These are phyloP conservation scores for Cicer chorassanicum DNA, from an alignment of 306 rosid genomes.

Conservation along the genomic window DNA sequence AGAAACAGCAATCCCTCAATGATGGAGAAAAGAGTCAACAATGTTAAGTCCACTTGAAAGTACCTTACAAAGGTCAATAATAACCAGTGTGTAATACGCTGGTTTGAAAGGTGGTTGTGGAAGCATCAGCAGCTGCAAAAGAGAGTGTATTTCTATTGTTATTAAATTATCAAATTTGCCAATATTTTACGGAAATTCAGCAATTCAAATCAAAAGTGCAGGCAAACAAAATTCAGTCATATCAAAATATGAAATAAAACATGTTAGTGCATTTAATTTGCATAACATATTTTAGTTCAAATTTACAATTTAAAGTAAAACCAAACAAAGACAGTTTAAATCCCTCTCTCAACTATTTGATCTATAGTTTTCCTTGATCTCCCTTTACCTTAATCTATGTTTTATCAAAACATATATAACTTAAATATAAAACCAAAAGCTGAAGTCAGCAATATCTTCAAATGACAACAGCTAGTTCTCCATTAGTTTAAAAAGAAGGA, in stretches of 20 bases:
- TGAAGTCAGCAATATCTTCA: constrained; percentile 25
- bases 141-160: not conserved
- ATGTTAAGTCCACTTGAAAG: constrained; percentile 16
- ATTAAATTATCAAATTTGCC: constrained; percentile 15
- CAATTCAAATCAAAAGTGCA: constrained; percentile 18
- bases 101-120: constrained; percentile 98
- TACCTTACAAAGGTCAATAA: constrained; percentile 99
- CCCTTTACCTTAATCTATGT: not conserved
- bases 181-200: constrained; percentile 4
- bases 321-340: not conserved
- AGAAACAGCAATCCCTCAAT: constrained; percentile 21
- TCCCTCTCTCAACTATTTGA: not conserved
- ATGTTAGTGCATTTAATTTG: constrained; percentile 20
- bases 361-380: not conserved
- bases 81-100: constrained; percentile 83
- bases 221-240: constrained; percentile 21
- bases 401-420: no score
- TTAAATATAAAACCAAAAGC: constrained; percentile 3
- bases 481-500: not conserved
- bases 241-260: constrained; percentile 20
- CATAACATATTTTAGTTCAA: constrained; percentile 4
- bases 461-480: constrained; percentile 26
- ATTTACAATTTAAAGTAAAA: not conserved
- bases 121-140: constrained; percentile 88
- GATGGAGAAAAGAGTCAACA: constrained; percentile 36